Base-by-base conservation (phyloP, 2,329 filamentous ascomycete genomes). In the Clarireedia paspali region DNA sequence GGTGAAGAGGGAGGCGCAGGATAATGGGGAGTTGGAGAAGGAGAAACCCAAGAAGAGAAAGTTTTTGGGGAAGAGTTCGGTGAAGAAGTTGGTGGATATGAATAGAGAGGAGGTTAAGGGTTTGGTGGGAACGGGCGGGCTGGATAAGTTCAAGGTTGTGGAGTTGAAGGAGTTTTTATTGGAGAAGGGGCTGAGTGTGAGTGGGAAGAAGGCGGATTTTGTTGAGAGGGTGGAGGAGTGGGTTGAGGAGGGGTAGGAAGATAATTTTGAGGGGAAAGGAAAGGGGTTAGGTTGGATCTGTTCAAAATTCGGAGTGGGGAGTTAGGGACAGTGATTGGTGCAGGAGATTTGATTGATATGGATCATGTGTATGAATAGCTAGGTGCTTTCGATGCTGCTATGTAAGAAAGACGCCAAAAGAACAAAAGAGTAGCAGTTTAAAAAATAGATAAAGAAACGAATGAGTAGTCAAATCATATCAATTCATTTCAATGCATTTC, bases 141-240 rank as follows among this genome's bases (percentile, higher is more conserved):
- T 57, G n/a, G 53, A 56, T 3, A 52, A 52, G n/a, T 56, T 51
- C 2, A 56, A 56, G 34, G 30, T 56, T 6, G 9, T 2, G 15
- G 53, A 56, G n/a, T 51, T 56, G 49, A 56, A 56, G n/a, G 53
- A 56, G 2, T 56, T 27, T 15, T 23, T 56, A 10, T 1, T 46
- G 6, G 40, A 15, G n/a, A 56, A 52, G 30, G 53, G 53, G 0
- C 40, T 56, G 15, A 46, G 24, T 4, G 14, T 20, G 10, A 26
- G 7, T 14, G 53, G 53, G 3, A 56, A 47, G 48, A 56, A 56
- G 42, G 40, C 48, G 7, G 47, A 55, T 27, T 45, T 55, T 10
- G 24, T 51, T 9, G 38, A 51, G 39, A 45, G 39, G 12, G 30
- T 56, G 1, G 53, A 56, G 40, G 40, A 52, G 15, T 56, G 53